These are phyloP conservation scores for Penicillium aurantiogriseum DNA, from an alignment of 2,329 filamentous ascomycete species.

Conservation along the genomic window DNA sequence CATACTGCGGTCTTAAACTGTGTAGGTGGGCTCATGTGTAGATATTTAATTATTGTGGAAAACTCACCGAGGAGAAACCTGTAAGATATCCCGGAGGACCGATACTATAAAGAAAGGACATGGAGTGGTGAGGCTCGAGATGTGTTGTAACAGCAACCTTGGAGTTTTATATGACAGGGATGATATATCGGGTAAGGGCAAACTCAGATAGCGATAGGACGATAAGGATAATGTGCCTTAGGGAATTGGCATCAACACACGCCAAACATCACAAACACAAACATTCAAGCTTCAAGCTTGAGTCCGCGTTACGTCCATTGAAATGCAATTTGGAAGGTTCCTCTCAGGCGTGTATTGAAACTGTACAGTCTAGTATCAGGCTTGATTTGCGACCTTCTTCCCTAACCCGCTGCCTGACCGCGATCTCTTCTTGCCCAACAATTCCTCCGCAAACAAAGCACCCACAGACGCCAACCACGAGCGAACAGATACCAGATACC, in stretches of 20 bases:
- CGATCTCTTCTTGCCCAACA: neutral
- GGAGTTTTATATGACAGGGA: neutral
- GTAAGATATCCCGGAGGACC: no score
- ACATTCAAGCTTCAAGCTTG: conserved; percentile 8
- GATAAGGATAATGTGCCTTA: conserved; percentile 3
- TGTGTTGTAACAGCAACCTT: neutral
- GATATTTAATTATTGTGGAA: neutral
- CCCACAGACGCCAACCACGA: neutral
- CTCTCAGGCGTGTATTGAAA: neutral
- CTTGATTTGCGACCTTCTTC: neutral
- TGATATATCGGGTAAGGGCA: neutral
- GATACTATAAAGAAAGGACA: neutral
- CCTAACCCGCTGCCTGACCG: neutral
- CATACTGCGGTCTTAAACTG: neutral
- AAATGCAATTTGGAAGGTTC: neutral
- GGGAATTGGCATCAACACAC: neutral
- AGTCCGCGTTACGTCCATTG: neutral
- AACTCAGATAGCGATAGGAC: conserved; percentile 4
- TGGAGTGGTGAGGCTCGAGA: neutral
- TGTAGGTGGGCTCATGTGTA: no score
- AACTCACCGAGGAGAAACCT: neutral
- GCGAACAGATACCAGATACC: neutral
- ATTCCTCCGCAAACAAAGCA: neutral
- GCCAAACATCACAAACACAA: conserved; percentile 14
- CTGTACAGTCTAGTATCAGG: neutral